Percentiles rank a stretch among this genome's conserved stretches.
These are phyloP conservation scores for Sungouiella thailandica DNA, from an alignment of 805 yeast genomes.

Conservation along the genomic window DNA sequence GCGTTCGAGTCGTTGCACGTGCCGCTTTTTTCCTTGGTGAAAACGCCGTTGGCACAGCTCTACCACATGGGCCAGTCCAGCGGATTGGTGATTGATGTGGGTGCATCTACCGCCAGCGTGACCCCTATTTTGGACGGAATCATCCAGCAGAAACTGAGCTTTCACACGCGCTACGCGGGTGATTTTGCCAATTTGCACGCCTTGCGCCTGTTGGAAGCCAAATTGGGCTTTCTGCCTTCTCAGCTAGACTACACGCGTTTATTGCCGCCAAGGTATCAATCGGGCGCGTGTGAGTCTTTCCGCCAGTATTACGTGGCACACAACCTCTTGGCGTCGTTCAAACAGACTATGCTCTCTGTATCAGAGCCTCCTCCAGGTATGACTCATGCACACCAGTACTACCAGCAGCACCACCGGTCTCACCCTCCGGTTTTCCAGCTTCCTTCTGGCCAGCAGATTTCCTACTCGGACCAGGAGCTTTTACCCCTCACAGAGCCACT, in stretches of 20 bases:
- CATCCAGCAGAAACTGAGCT: constrained; percentile 58
- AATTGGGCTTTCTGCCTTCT: constrained; percentile 17
- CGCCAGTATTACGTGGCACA: constrained; percentile 33
- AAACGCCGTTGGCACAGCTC: constrained; percentile 72
- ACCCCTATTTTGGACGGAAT: constrained; percentile 78
- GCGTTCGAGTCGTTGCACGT: constrained; percentile 73
- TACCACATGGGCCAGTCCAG: constrained; percentile 75
- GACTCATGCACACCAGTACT: constrained; percentile 10
- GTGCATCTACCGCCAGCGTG: constrained; percentile 62
- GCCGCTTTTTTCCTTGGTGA: constrained; percentile 71
- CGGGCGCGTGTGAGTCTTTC: constrained; percentile 18
- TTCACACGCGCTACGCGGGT: constrained; percentile 75
- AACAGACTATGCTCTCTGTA: constrained; percentile 24
- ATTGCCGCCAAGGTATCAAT: constrained; percentile 7
- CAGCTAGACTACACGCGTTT: constrained; percentile 13
- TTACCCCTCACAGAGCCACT: constrained; percentile 59
- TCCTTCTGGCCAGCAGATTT: constrained; percentile 47
- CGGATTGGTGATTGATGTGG: constrained; percentile 78
- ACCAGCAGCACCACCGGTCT: constrained; percentile 18
- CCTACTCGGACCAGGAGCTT: constrained; percentile 38
- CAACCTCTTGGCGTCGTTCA: constrained; percentile 32
- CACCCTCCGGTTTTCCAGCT: constrained; percentile 43
- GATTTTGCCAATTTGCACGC: constrained; percentile 72
- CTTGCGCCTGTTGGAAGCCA: constrained; percentile 38
- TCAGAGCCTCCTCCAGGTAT: constrained; percentile 18